Evolutionary conservation across 139 green algal species (phyloP).

Genomic region (Astrephomene gubernaculifera): DNA sequence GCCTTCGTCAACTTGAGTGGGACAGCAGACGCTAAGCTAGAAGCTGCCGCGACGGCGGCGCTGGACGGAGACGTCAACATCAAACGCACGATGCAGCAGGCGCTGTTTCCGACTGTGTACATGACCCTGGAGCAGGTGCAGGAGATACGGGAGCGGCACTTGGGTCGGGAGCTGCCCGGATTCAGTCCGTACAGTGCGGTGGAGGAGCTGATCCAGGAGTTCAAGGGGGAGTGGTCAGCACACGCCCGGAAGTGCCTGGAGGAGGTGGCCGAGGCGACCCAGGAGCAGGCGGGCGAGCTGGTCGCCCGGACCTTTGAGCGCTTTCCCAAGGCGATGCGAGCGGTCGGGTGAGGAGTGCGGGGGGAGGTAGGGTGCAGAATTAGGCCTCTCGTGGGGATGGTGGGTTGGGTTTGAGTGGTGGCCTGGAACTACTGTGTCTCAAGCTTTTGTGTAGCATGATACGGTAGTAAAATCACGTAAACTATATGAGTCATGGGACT

Average conservation of each 20-base stretch:
- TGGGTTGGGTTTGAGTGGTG: no score
- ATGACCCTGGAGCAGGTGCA: slow-evolving; percentile 33
- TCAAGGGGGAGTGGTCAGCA: slow-evolving; percentile 19
- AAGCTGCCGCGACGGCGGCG: no score
- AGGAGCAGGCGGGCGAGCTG: not conserved
- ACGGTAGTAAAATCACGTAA: not conserved
- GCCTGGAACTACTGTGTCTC: no score
- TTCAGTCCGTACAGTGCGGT: slow-evolving; percentile 46
- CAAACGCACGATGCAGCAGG: not conserved
- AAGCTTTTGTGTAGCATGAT: no score
- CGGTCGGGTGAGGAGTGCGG: not conserved
- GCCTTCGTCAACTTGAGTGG: not conserved
- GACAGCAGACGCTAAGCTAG: no score
- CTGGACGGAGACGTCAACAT: not conserved
- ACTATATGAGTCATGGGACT: not conserved
- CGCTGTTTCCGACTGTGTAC: not conserved
- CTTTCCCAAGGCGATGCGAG: slow-evolving; percentile 18
- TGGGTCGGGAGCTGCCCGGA: slow-evolving; percentile 44
- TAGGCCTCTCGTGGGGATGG: no score
- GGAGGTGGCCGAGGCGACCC: not conserved
- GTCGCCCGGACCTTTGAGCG: not conserved
- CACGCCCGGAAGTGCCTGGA: not conserved
- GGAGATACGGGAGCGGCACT: not conserved
- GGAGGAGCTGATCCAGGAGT: slow-evolving; percentile 11
- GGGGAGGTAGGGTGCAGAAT: no score